A percentile compares a stretch with the other conserved stretches of the same genome.
phyloP scores from a whole-genome alignment of 78 protist genomes.

The Mastigamoeba balamuthi region DNA sequence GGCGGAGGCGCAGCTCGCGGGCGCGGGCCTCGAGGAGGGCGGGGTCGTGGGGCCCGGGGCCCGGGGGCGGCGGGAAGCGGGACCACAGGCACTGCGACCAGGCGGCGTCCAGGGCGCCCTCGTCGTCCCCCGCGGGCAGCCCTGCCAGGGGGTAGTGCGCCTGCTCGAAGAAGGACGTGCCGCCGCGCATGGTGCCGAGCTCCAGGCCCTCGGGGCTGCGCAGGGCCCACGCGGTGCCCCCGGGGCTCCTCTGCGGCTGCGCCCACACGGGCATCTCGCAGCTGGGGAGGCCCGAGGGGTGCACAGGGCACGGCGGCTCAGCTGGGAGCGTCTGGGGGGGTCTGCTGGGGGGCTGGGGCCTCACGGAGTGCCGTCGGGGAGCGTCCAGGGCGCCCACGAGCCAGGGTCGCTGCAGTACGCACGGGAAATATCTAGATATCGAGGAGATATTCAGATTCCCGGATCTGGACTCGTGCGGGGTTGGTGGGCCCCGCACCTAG shows the following conservation, averaged over 20 bases:
- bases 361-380: background rate
- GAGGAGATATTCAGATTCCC: background rate
- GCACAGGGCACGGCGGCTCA: no score
- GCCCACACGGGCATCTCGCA: background rate
- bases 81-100: background rate
- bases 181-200: background rate
- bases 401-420: background rate
- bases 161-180: background rate
- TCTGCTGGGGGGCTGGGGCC: no score
- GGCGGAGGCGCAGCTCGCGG: background rate
- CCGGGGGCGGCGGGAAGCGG: background rate
- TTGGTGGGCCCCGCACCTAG: background rate
- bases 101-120: background rate
- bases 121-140: background rate
- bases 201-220: background rate
- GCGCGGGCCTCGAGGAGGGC: background rate
- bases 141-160: background rate
- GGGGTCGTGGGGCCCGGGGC: background rate
- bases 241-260: background rate
- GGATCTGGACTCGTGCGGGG: background rate
- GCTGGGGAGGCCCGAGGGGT: no score
- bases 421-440: background rate
- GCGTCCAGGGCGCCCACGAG: background rate
- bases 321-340: no score
- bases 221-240: background rate